A percentile compares a stretch with the other conserved stretches of the same genome.
Evolutionary conservation across 306 rosid species (phyloP).

Genomic region (Begonia fuchsioides): DNA sequence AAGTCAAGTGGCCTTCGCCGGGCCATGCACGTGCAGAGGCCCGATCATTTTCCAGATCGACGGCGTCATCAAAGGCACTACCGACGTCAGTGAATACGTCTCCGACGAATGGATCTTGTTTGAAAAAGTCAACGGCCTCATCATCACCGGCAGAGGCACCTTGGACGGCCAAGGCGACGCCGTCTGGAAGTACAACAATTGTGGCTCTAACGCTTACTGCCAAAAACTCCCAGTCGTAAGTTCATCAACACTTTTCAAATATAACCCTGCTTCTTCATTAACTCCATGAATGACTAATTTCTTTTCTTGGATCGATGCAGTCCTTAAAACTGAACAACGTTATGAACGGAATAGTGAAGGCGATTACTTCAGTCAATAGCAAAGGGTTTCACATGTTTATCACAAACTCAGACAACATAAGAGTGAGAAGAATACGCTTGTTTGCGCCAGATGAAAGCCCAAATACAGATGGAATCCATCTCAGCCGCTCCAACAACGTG

Average conservation of each 20-base stretch:
- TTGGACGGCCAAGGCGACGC: conserved; percentile 54
- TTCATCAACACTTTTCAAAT: background rate
- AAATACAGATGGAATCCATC: conserved; percentile 43
- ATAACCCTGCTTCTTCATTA: background rate
- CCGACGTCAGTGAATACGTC: conserved; percentile 27
- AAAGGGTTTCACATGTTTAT: conserved; percentile 36
- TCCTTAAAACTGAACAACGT: conserved; percentile 16
- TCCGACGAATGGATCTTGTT: conserved; percentile 47
- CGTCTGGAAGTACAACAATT: conserved; percentile 31
- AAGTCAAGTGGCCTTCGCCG: conserved; percentile 33
- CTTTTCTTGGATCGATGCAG: conserved; percentile 10
- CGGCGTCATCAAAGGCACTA: conserved; percentile 38
- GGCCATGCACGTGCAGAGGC: conserved; percentile 36
- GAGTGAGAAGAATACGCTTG: conserved; percentile 14
- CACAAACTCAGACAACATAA: conserved; percentile 17
- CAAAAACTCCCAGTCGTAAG: conserved; percentile 50
- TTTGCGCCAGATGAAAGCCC: conserved; percentile 27
- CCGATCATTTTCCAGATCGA: conserved; percentile 42
- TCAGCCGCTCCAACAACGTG: conserved; percentile 28
- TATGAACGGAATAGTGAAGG: conserved; percentile 16
- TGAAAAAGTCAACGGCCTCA: conserved; percentile 28
- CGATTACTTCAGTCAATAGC: conserved; percentile 23
- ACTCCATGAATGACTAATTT: background rate
- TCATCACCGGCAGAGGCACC: conserved; percentile 46
- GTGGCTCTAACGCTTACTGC: conserved; percentile 19